Evolutionary conservation across 1,139 yeast genomes (phyloP), one percentile per base, ranked within the genome.

Genomic region (Candida glucosophila): DNA sequence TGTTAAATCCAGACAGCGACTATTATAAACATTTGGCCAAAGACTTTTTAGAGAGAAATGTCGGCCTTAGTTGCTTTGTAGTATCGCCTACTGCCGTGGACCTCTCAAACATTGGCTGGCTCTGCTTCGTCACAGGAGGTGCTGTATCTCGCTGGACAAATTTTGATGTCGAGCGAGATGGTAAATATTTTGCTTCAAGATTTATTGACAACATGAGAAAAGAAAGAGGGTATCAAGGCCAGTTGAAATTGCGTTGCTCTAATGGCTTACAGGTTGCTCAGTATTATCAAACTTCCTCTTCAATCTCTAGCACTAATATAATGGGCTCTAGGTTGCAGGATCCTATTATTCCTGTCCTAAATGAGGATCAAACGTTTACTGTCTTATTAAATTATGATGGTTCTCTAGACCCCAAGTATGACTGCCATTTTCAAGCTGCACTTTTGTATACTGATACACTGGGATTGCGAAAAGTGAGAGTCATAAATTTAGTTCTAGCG

Each of bases 361-460:
- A 69, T 23, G 65, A 68, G 12, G 78, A 81, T 40, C 79, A 82
- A 24, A 66, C 81, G 3, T 53, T 85, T 31, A 79, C 85, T 4
- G 76, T 83, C 3, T 62, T 83, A 27, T 73, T 90, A 40, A 67
- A 65, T 28, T 80, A 83, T 41, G 96, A 86, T 44, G 88, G 86
- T 2, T 76, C 73, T 34, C 63, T 92, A 23, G 73, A 77, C 31
- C 62, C 81, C 3, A 74, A 74, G 32, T 65, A 70, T 20, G 95
- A 85, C 48, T 83, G 86, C 21, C 93, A 85, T 49, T 85, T 88
- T 61, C 99, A 90, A 54, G 81, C 85, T 2, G 97, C 97, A 0
- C 40, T 90, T 22, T 60, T 92, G 29, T 86, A 85, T 48, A 90
- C 97, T 0, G 81, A 88, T 28, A 46, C 63, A 3, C 62, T 63